These are phyloP conservation scores for Beauveria medogensis DNA, from an alignment of 2,329 filamentous ascomycete genomes.

Conservation along the genomic window DNA sequence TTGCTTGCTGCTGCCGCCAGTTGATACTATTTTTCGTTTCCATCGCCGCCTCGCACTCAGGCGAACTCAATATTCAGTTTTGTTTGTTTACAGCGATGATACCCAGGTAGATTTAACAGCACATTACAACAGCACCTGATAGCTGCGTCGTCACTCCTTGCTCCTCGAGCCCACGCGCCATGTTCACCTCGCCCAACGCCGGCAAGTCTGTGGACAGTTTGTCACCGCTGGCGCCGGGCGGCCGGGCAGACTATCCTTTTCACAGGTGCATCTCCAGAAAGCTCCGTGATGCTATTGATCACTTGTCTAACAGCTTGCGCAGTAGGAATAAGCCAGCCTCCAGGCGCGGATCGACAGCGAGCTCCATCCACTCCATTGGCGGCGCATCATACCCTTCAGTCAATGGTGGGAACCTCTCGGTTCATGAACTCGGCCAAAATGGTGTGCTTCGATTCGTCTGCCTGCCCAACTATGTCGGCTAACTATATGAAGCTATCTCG, in stretches of 20 bases:
- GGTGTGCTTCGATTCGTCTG: constrained; percentile 37
- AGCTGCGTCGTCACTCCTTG: constrained; percentile 11
- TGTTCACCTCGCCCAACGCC: constrained; percentile 51
- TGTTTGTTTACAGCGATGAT: constrained; percentile 35
- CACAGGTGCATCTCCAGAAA: constrained; percentile 39
- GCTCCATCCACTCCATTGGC: constrained; percentile 81
- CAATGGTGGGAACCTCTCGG: constrained; percentile 44
- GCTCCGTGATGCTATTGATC: background rate
- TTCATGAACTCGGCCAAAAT: constrained; percentile 73
- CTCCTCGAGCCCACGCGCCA: constrained; percentile 26
- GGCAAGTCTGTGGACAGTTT: constrained; percentile 61
- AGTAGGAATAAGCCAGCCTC: constrained; percentile 26
- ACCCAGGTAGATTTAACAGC: constrained; percentile 32
- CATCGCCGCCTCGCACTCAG: background rate
- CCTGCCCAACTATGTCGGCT: background rate
- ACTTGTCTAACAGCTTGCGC: background rate
- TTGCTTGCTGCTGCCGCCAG: background rate
- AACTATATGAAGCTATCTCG: constrained; percentile 62
- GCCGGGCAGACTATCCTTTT: constrained; percentile 49
- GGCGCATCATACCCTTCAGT: constrained; percentile 69
- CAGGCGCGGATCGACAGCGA: constrained; percentile 74
- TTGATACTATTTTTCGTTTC: background rate
- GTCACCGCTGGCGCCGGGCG: constrained; percentile 42
- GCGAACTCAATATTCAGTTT: background rate
- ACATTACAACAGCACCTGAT: constrained; percentile 17